These are phyloP conservation scores for Tolypocladium cylindrosporum DNA, from an alignment of 2,329 filamentous ascomycete species.

Conservation along the genomic window DNA sequence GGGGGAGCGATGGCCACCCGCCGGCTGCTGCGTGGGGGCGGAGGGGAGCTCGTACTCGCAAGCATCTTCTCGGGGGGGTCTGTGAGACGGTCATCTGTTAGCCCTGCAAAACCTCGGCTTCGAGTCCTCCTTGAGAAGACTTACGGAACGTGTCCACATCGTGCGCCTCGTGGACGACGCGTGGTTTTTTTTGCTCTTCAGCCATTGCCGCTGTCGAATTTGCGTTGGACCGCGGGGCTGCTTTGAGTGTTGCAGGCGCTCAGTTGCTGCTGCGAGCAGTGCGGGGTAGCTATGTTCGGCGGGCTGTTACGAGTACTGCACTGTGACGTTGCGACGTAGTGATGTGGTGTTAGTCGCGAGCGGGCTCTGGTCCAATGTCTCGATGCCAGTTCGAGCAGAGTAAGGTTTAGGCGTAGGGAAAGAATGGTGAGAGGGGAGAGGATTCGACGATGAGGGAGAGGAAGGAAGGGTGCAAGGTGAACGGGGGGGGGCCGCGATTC, in stretches of 20 bases:
- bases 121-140: conserved; percentile 11
- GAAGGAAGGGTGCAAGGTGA: not conserved
- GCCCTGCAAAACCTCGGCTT: not conserved
- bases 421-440: not conserved
- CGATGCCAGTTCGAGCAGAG: not conserved
- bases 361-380: not conserved
- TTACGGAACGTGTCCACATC: conserved; percentile 64
- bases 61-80: conserved; percentile 59
- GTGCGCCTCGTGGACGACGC: conserved; percentile 68
- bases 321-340: not conserved
- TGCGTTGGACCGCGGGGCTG: not conserved
- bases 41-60: conserved; percentile 42
- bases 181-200: conserved; percentile 31
- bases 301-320: not conserved
- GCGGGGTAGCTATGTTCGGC: conserved; percentile 5
- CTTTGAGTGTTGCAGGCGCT: not conserved
- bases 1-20: not conserved
- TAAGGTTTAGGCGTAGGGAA: not conserved
- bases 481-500: conserved; percentile 2
- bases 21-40: not conserved
- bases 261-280: not conserved
- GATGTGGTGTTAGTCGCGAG: not conserved
- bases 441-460: not conserved
- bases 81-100: conserved; percentile 17
- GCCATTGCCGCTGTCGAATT: conserved; percentile 28